phyloP scores from a whole-genome alignment of 2,329 filamentous ascomycete genomes.

The Aspergillus unguis region DNA sequence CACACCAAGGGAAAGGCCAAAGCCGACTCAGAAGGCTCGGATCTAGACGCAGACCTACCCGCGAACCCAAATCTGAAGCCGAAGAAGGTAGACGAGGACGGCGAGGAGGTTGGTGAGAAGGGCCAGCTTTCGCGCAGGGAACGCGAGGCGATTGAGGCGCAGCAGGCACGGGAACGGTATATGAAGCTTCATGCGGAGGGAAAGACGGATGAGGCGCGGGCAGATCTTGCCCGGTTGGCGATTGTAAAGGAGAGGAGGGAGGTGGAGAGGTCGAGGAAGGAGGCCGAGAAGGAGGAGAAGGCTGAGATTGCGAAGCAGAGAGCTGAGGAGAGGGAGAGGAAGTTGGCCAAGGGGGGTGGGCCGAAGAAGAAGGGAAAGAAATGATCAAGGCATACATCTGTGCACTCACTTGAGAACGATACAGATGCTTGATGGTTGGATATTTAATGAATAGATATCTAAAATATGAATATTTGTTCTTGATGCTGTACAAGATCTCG shows the following conservation, averaged over 20 bases:
- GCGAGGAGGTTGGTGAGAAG: slow-evolving; percentile 42
- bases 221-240: slow-evolving; percentile 78
- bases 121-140: slow-evolving; percentile 64
- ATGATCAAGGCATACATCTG: slow-evolving; percentile 11
- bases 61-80: slow-evolving; percentile 81
- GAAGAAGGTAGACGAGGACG: slow-evolving; percentile 39
- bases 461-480: background rate
- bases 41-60: slow-evolving; percentile 48
- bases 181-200: slow-evolving; percentile 88
- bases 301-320: slow-evolving; percentile 40
- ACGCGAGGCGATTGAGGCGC: slow-evolving; percentile 77
- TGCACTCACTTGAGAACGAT: background rate
- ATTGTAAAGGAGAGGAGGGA: slow-evolving; percentile 83
- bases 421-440: background rate
- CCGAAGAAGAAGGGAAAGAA: slow-evolving; percentile 33
- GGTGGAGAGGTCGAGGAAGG: slow-evolving; percentile 75
- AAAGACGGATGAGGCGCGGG: slow-evolving; percentile 93
- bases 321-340: slow-evolving; percentile 36
- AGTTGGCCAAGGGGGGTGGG: slow-evolving; percentile 34
- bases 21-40: slow-evolving; percentile 32
- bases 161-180: slow-evolving; percentile 84
- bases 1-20: background rate
- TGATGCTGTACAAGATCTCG: background rate
- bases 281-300: slow-evolving; percentile 63
- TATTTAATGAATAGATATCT: background rate